Evolutionary conservation across 139 green algal species (phyloP).

Genomic region (Coccomyxa sp.): DNA sequence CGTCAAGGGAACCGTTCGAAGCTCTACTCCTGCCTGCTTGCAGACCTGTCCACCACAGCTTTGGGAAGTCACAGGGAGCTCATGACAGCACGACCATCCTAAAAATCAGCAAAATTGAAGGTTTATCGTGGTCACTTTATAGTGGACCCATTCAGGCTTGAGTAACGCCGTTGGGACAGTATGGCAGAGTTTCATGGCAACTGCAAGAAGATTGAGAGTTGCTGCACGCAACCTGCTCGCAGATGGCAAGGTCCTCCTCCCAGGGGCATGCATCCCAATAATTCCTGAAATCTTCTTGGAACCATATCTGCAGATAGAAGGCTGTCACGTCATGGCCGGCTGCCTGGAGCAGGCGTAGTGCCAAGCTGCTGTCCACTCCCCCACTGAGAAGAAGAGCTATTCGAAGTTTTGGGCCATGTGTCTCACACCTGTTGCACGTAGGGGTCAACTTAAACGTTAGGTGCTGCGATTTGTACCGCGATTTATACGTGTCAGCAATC

Average conservation of each 20-base stretch:
- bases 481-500: too few species aligned
- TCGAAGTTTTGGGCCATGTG: constrained; percentile 22
- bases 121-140: too few species aligned
- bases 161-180: background rate
- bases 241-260: constrained; percentile 94
- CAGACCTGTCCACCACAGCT: constrained; percentile 56
- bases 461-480: too few species aligned
- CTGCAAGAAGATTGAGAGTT: background rate
- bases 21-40: constrained; percentile 51
- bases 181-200: too few species aligned
- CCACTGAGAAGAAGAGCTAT: constrained; percentile 89
- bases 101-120: too few species aligned
- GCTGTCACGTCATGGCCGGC: constrained; percentile 78
- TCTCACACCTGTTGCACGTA: constrained; percentile 13
- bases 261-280: constrained; percentile 93
- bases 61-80: background rate
- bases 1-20: constrained; percentile 80
- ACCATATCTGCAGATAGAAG: constrained; percentile 93
- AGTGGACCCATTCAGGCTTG: too few species aligned
- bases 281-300: constrained; percentile 96
- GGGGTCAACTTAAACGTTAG: too few species aligned
- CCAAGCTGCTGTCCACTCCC: constrained; percentile 94
- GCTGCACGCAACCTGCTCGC: constrained; percentile 49
- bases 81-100: too few species aligned
- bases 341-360: constrained; percentile 72